Conservation (phyloP, 2,329 filamentous ascomycete species). For the Verticillium klebahnii region DNA sequence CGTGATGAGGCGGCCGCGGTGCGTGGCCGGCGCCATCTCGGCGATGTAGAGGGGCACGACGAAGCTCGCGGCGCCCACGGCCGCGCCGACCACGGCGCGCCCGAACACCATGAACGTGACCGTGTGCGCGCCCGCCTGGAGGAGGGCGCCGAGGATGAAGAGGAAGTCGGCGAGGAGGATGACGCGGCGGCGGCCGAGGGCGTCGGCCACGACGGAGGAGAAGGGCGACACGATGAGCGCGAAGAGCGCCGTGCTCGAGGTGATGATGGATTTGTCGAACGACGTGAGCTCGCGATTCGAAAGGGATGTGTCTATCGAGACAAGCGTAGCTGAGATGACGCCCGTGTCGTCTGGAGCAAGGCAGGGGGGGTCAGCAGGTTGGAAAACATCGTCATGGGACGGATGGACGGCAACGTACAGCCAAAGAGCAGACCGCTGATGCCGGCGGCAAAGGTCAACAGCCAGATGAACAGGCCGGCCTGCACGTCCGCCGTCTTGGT, state of each 20-base stretch:
- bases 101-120: constrained; percentile 64
- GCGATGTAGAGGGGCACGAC: constrained; percentile 86
- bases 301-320: constrained; percentile 58
- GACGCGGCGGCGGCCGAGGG: constrained; percentile 55
- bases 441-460: constrained; percentile 59
- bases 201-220: constrained; percentile 60
- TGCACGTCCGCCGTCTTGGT: constrained; percentile 7
- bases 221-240: constrained; percentile 61
- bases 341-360: constrained; percentile 54
- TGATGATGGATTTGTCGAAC: constrained; percentile 66
- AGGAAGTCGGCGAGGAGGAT: constrained; percentile 61
- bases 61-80: constrained; percentile 72
- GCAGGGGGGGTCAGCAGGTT: background rate
- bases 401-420: constrained; percentile 39
- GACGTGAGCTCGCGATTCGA: constrained; percentile 52
- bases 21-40: constrained; percentile 73
- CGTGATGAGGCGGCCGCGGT: constrained; percentile 76
- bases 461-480: constrained; percentile 53
- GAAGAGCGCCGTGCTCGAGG: constrained; percentile 63
- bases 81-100: constrained; percentile 64
- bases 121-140: constrained; percentile 55
- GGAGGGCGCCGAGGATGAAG: constrained; percentile 62
- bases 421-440: constrained; percentile 66
- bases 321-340: constrained; percentile 64
- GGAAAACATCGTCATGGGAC: background rate